These are phyloP conservation scores for Avena insularis DNA, from an alignment of 176 grass and related monocot species.

Conservation along the genomic window DNA sequence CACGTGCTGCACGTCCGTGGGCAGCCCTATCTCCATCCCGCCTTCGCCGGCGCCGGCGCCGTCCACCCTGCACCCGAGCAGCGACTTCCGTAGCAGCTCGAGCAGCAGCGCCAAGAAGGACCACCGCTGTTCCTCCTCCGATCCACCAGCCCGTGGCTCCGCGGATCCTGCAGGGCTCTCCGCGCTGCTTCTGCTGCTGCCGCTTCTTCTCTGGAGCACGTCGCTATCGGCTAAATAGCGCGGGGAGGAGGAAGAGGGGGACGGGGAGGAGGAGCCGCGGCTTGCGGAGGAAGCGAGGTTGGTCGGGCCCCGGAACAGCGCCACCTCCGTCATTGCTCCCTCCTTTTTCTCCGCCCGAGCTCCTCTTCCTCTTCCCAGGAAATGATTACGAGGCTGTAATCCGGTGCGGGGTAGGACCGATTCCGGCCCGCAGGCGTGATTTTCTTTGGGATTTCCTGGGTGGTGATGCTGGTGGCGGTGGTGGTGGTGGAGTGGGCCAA, in stretches of 20 bases:
- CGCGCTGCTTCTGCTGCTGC: constrained; percentile 6
- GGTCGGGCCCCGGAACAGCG: constrained; percentile 53
- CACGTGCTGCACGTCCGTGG: constrained; percentile 90
- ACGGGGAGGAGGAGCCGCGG: constrained; percentile 38
- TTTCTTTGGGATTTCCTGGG: constrained; percentile 44
- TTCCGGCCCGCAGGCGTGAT: not conserved
- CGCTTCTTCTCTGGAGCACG: constrained; percentile 41
- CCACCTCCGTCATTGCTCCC: constrained; percentile 72
- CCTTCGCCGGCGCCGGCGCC: constrained; percentile 14
- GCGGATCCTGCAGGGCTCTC: constrained; percentile 37
- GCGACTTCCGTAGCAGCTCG: constrained; percentile 75
- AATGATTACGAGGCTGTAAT: constrained; percentile 31
- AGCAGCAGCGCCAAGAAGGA: constrained; percentile 85
- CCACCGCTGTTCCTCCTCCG: constrained; percentile 58
- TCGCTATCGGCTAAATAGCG: constrained; percentile 54
- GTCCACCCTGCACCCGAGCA: constrained; percentile 69
- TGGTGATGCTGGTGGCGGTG: constrained; percentile 14
- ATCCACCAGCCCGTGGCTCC: constrained; percentile 14
- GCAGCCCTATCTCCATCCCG: constrained; percentile 91
- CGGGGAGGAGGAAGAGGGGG: constrained; percentile 25
- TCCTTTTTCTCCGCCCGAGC: constrained; percentile 49
- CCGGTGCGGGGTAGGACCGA: constrained; percentile 46
- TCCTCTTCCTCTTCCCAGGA: constrained; percentile 22
- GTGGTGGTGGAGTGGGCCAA: constrained; percentile 39
- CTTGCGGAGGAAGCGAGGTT: constrained; percentile 59